Evolutionary conservation across 2,329 filamentous ascomycete species (phyloP).

Genomic region (Diaporthe caulivora): DNA sequence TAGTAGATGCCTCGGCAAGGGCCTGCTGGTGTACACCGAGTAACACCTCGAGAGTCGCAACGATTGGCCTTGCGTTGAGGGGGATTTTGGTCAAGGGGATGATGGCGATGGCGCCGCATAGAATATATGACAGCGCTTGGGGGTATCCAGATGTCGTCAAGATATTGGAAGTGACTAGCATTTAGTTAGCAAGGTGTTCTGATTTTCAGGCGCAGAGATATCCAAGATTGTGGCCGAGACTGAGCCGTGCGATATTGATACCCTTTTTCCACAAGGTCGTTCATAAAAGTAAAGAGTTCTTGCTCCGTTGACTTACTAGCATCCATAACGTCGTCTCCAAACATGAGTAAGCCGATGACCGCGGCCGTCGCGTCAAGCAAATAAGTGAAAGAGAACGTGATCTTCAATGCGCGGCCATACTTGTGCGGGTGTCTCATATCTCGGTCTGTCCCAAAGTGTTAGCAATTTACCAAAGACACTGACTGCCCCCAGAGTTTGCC

Average conservation of each 20-base stretch:
- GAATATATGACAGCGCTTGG: conserved; percentile 76
- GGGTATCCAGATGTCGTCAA: conserved; percentile 82
- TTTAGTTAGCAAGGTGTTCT: background rate
- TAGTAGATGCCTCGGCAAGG: conserved; percentile 58
- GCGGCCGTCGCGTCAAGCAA: conserved; percentile 85
- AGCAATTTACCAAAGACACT: background rate
- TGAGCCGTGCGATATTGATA: background rate
- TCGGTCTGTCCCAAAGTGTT: conserved; percentile 64
- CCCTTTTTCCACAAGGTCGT: too few relatives aligned
- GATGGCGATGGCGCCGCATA: conserved; percentile 89
- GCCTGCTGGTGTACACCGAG: conserved; percentile 73
- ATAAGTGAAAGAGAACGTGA: conserved; percentile 89
- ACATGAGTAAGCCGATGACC: conserved; percentile 91
- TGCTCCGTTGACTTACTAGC: conserved; percentile 60
- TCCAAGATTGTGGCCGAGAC: background rate
- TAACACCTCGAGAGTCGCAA: conserved; percentile 86
- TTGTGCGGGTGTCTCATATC: conserved; percentile 83
- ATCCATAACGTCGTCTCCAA: conserved; percentile 87
- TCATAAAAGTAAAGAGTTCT: background rate
- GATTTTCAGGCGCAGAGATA: background rate
- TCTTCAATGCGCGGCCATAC: conserved; percentile 79
- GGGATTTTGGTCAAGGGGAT: conserved; percentile 97
- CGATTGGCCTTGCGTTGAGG: conserved; percentile 87
- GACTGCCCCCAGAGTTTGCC: background rate
- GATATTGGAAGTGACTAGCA: conserved; percentile 82